phyloP scores from a whole-genome alignment of 257 asterid genomes.

The Solanum chmielewskii region DNA sequence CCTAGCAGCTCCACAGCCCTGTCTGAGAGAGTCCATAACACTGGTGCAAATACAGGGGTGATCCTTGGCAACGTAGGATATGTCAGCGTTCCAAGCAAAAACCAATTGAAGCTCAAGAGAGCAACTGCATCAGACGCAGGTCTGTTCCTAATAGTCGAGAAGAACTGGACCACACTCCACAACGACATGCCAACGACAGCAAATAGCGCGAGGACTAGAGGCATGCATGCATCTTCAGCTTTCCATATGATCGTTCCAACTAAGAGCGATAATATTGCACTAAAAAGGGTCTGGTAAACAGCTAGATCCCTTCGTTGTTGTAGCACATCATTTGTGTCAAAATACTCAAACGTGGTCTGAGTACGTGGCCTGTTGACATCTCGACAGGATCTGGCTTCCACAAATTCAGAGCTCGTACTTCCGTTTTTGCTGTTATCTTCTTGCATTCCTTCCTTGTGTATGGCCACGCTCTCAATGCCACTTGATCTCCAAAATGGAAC shows the following conservation, averaged over 20 bases:
- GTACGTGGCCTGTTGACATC: background rate
- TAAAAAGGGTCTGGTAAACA: constrained; percentile 37
- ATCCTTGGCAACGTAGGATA: constrained; percentile 41
- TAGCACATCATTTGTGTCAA: background rate
- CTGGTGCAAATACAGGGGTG: constrained; percentile 18
- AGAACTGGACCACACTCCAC: constrained; percentile 30
- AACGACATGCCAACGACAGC: constrained; percentile 42
- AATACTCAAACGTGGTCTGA: background rate
- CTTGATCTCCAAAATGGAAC: background rate
- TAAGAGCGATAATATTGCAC: constrained; percentile 33
- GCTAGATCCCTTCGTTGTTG: constrained; percentile 31
- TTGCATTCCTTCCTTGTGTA: background rate
- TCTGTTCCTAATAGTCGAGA: constrained; percentile 21
- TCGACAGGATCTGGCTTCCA: background rate
- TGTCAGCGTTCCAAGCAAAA: constrained; percentile 46
- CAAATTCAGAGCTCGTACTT: background rate
- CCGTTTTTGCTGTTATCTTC: background rate
- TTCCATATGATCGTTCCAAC: constrained; percentile 58
- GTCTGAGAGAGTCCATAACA: background rate
- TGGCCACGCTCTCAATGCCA: background rate
- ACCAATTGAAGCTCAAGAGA: constrained; percentile 74
- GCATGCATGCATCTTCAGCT: constrained; percentile 56
- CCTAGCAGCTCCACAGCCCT: background rate
- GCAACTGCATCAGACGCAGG: constrained; percentile 41
- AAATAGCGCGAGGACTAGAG: constrained; percentile 49